Percentiles rank a stretch among this genome's conserved stretches.
These are phyloP conservation scores for Ogataea saltuana DNA, from an alignment of 805 yeast species.

Conservation along the genomic window DNA sequence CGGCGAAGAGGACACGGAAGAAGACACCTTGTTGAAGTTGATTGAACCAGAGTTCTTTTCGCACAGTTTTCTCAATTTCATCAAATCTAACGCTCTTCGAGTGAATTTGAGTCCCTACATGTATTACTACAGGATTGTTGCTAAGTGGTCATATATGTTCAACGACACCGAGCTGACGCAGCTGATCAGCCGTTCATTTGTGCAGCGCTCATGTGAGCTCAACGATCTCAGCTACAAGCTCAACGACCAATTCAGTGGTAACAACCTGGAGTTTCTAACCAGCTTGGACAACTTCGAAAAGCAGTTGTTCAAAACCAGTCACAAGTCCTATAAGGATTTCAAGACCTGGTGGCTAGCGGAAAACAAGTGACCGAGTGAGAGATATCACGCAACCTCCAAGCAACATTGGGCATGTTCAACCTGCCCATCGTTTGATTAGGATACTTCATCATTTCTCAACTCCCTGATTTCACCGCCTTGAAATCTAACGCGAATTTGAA, in stretches of 20 bases:
- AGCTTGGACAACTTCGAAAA: slow-evolving; percentile 80
- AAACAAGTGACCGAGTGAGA: background rate
- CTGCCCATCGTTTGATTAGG: too few species aligned
- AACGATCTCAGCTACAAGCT: slow-evolving; percentile 60
- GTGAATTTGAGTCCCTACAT: slow-evolving; percentile 27
- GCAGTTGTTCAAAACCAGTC: slow-evolving; percentile 52
- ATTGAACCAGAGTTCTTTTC: slow-evolving; percentile 71
- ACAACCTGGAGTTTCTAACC: slow-evolving; percentile 48
- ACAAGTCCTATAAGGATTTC: slow-evolving; percentile 38
- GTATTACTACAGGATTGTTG: slow-evolving; percentile 62
- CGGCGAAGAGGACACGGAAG: slow-evolving; percentile 35
- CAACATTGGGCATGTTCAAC: too few species aligned
- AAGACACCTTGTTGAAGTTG: slow-evolving; percentile 61
- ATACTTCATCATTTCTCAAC: too few species aligned
- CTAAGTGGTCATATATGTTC: slow-evolving; percentile 76
- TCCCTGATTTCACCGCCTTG: too few species aligned
- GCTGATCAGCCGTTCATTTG: slow-evolving; percentile 48
- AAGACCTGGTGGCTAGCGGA: slow-evolving; percentile 28
- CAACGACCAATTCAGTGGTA: slow-evolving; percentile 34
- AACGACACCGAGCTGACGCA: slow-evolving; percentile 62
- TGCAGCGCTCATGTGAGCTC: slow-evolving; percentile 67
- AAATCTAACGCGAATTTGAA: background rate
- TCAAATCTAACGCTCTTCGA: slow-evolving; percentile 56
- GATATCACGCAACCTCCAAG: background rate
- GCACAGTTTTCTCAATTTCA: slow-evolving; percentile 71